Base-by-base conservation (phyloP, 306 rosid species). In the Heteromeles arbutifolia region DNA sequence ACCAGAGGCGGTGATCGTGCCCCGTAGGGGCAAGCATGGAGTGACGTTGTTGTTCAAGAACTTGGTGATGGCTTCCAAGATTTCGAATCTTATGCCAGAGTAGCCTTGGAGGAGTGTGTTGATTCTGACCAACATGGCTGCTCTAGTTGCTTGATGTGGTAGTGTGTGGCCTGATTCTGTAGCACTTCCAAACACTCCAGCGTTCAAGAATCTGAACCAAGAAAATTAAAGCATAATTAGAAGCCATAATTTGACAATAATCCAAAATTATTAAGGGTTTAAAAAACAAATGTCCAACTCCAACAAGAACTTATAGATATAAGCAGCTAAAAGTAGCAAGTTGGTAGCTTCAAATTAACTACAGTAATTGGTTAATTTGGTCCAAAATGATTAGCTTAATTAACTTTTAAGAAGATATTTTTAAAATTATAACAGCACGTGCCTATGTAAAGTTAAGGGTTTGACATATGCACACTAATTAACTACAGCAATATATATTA, bases 51-150 rank as follows among this genome's bases (percentile, higher is more conserved):
- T 66, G 83, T 94, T 94, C 14, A 94, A 78, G 8, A 94, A 74
- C 75, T 90, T 91, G 10, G 97, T 74, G 18, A 93, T 90, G 37
- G 94, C 94, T 81, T 93, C 98, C 58, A 93, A 4, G 50, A 93
- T 90, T 68, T 93, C 96, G 31, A 93, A 93, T 80, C 98, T 82
- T 1, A 93, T 93, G 39, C 98, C 98, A 0, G 98, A 93, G 84
- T 90, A 93, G 0, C 98, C 98, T 80, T 93, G 98, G 18, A 94
- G 96, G 29, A 94, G 97, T 4, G 98, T 90, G 86, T 94, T 94
- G 74, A 90, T 90, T 56, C 98, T 79, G 11, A 94, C 98, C 2
- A 91, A 72, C 90, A 94, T 90, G 5, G 95, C 98, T 5, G 98
- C 97, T 64, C 98, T 88, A 0, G 96, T 87, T 26, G 98, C 86